These are phyloP conservation scores for Lactarius pseudohatsudake DNA, from an alignment of 768 basidiomycete genomes.

Conservation along the genomic window DNA sequence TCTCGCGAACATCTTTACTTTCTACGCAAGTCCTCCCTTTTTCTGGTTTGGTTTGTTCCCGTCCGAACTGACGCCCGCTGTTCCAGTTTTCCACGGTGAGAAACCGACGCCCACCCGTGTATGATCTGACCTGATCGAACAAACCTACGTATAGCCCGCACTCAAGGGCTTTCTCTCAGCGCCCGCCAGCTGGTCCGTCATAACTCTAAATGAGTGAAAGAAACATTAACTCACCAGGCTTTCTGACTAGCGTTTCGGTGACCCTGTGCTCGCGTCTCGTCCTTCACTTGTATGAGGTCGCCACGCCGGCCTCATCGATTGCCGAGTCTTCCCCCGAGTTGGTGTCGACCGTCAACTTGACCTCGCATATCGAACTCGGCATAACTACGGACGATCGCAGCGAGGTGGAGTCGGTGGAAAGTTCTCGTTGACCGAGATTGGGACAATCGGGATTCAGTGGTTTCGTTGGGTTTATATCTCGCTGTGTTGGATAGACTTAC, in stretches of 20 bases:
- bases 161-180: slow-evolving; percentile 50
- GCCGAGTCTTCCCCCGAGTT: not conserved
- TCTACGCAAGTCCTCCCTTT: slow-evolving; percentile 35
- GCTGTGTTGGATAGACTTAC: not conserved
- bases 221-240: not conserved
- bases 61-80: slow-evolving; percentile 1
- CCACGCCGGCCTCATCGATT: slow-evolving; percentile 18
- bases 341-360: slow-evolving; percentile 31
- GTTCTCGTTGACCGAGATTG: not conserved
- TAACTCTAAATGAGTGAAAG: not conserved
- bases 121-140: slow-evolving; percentile 31
- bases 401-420: not conserved
- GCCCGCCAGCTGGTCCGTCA: slow-evolving; percentile 47
- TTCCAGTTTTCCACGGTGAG: slow-evolving; percentile 32
- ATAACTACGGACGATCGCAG: not conserved
- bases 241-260: slow-evolving; percentile 43
- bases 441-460: not conserved
- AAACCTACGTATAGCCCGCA: slow-evolving; percentile 38
- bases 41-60: not conserved
- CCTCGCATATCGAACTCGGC: slow-evolving; percentile 26
- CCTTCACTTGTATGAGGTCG: slow-evolving; percentile 51
- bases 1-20: slow-evolving; percentile 47
- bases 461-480: not conserved
- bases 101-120: slow-evolving; percentile 20
- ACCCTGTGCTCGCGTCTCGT: slow-evolving; percentile 56